phyloP scores from a whole-genome alignment of 176 grass and related monocot species.

The Rhynchospora tenuis region DNA sequence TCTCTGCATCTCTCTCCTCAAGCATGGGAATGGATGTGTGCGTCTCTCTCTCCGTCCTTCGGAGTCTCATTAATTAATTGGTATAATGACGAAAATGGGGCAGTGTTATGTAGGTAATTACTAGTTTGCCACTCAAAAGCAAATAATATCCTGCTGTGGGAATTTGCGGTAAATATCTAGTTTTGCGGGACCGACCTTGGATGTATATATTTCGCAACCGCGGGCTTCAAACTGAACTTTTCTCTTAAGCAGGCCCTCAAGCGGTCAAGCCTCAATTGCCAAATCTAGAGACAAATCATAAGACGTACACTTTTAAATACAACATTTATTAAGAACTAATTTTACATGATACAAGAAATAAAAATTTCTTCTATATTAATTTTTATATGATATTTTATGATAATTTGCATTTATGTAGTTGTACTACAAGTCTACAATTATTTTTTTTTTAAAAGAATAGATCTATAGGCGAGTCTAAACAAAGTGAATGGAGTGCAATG shows the following conservation, averaged over 20 bases:
- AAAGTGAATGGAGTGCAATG: too few relatives aligned
- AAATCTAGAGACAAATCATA: background rate
- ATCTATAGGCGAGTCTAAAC: too few relatives aligned
- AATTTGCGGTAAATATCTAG: background rate
- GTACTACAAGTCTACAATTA: too few relatives aligned
- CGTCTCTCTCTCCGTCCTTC: background rate
- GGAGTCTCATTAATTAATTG: background rate
- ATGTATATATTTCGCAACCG: background rate
- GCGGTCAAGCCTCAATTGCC: background rate
- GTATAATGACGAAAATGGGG: background rate
- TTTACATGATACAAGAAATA: too few relatives aligned
- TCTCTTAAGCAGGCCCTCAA: background rate
- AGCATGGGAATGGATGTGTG: background rate
- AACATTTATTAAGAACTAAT: too few relatives aligned
- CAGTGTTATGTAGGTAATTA: background rate
- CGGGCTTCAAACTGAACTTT: background rate
- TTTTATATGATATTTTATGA: too few relatives aligned
- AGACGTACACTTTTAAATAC: too few relatives aligned
- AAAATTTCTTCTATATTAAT: too few relatives aligned
- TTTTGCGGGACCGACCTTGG: background rate
- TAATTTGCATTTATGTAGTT: too few relatives aligned
- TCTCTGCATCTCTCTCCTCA: constrained; percentile 4
- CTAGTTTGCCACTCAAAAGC: background rate
- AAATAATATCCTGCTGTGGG: background rate
- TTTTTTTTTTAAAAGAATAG: too few relatives aligned